These are phyloP conservation scores for Curvularia eragrostidis DNA, from an alignment of 2,329 filamentous ascomycete genomes.

Conservation along the genomic window DNA sequence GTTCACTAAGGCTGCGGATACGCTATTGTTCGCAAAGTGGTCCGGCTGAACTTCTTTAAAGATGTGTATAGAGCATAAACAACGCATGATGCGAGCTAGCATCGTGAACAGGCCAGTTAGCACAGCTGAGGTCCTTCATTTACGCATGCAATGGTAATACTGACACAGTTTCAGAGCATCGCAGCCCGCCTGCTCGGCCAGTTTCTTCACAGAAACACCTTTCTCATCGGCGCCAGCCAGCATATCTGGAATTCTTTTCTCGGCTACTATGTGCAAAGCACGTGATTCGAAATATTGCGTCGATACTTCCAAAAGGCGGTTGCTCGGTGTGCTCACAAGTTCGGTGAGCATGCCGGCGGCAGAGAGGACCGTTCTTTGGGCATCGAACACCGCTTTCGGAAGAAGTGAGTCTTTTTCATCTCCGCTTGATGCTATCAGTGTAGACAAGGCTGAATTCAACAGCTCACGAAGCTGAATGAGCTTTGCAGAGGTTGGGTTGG, in stretches of 20 bases:
- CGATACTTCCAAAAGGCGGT: constrained; percentile 44
- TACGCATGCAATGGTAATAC: background rate
- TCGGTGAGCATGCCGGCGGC: constrained; percentile 46
- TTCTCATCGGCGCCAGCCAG: constrained; percentile 32
- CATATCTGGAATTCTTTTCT: constrained; percentile 46
- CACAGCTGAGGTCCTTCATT: background rate
- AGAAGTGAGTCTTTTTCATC: background rate
- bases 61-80: constrained; percentile 47
- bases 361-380: constrained; percentile 42
- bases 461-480: background rate
- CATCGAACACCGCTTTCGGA: constrained; percentile 47
- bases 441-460: background rate
- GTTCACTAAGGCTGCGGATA: constrained; percentile 44
- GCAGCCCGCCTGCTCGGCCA: constrained; percentile 35
- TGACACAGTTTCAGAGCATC: constrained; percentile 38
- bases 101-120: background rate
- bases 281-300: constrained; percentile 48
- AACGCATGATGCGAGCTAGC: constrained; percentile 46
- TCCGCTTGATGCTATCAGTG: background rate
- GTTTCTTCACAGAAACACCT: constrained; percentile 33
- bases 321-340: constrained; percentile 43
- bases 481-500: background rate
- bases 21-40: constrained; percentile 47
- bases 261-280: constrained; percentile 45
- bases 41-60: constrained; percentile 42